Evolutionary conservation across 1,284 basidiomycete genomes (phyloP).

Genomic region (Tranzscheliella williamsii): DNA sequence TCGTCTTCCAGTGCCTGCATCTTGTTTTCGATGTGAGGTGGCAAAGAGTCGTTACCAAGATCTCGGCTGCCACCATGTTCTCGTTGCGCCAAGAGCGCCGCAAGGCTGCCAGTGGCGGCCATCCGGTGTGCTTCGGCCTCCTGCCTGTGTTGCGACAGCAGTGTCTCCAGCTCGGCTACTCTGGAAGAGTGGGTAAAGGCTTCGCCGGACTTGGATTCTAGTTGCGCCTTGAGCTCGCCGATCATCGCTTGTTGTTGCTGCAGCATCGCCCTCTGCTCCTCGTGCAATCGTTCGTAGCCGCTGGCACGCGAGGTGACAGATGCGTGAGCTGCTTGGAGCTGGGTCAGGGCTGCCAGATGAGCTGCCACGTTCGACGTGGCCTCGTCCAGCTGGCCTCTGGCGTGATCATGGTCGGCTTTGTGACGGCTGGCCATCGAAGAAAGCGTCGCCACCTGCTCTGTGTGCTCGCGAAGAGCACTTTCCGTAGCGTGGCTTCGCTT

Average conservation of each 20-base stretch:
- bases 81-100: slow-evolving; percentile 49
- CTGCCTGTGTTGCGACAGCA: slow-evolving; percentile 66
- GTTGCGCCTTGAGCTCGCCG: slow-evolving; percentile 73
- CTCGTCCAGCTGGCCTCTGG: slow-evolving; percentile 74
- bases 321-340: slow-evolving; percentile 76
- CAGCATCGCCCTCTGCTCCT: slow-evolving; percentile 48
- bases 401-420: slow-evolving; percentile 75
- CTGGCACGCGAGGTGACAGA: slow-evolving; percentile 76
- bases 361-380: slow-evolving; percentile 68
- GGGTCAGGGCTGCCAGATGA: slow-evolving; percentile 82
- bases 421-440: slow-evolving; percentile 76
- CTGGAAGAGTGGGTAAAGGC: slow-evolving; percentile 67
- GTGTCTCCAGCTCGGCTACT: slow-evolving; percentile 76
- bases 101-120: slow-evolving; percentile 50
- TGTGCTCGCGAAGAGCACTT: slow-evolving; percentile 74
- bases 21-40: slow-evolving; percentile 50
- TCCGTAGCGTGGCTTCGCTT: slow-evolving; percentile 71
- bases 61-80: slow-evolving; percentile 36
- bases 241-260: slow-evolving; percentile 66
- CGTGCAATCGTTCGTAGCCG: slow-evolving; percentile 77
- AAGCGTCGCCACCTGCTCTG: slow-evolving; percentile 75
- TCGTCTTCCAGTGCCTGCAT: slow-evolving; percentile 55
- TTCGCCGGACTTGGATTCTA: slow-evolving; percentile 65
- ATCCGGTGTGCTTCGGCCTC: slow-evolving; percentile 55
- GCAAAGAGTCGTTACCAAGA: slow-evolving; percentile 6